Percentiles rank a stretch among this genome's conserved stretches.
Evolutionary conservation across 1,284 basidiomycete genomes (phyloP).

Genomic region (Ceratobasidium papillatum): DNA sequence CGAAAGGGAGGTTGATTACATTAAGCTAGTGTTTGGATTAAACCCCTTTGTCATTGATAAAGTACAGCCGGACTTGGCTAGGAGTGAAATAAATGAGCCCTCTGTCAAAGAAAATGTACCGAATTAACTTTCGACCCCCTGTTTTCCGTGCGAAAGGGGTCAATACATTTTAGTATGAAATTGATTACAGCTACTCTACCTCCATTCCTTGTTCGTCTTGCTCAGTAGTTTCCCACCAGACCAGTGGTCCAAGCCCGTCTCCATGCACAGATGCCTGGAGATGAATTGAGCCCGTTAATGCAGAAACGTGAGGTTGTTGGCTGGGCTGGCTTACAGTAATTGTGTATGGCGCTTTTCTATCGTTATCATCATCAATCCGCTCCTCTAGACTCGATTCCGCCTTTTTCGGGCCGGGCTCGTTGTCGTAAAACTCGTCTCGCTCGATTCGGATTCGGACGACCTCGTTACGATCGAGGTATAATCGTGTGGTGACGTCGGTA

Average conservation of each 20-base stretch:
- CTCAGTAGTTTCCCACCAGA: constrained; percentile 60
- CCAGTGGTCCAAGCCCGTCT: constrained; percentile 78
- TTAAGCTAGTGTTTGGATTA: not conserved
- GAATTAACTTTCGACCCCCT: not conserved
- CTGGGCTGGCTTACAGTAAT: constrained; percentile 66
- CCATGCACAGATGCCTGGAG: constrained; percentile 86
- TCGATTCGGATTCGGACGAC: constrained; percentile 89
- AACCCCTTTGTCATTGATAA: not conserved
- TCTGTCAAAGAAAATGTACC: not conserved
- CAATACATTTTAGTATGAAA: not conserved
- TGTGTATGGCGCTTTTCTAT: constrained; percentile 73
- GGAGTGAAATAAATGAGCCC: not conserved
- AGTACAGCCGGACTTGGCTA: not conserved
- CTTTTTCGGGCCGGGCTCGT: constrained; percentile 87
- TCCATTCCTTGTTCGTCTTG: constrained; percentile 47
- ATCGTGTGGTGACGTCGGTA: constrained; percentile 70
- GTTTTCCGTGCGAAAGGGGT: not conserved
- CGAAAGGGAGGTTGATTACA: not conserved
- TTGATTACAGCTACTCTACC: not conserved
- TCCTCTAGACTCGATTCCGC: constrained; percentile 66
- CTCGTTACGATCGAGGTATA: constrained; percentile 88
- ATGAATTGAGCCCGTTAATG: not conserved
- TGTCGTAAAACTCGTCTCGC: constrained; percentile 87
- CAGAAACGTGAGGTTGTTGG: not conserved
- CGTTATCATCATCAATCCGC: constrained; percentile 59